Conservation (phyloP, 805 yeast species). For the Metschnikowia borealis region DNA sequence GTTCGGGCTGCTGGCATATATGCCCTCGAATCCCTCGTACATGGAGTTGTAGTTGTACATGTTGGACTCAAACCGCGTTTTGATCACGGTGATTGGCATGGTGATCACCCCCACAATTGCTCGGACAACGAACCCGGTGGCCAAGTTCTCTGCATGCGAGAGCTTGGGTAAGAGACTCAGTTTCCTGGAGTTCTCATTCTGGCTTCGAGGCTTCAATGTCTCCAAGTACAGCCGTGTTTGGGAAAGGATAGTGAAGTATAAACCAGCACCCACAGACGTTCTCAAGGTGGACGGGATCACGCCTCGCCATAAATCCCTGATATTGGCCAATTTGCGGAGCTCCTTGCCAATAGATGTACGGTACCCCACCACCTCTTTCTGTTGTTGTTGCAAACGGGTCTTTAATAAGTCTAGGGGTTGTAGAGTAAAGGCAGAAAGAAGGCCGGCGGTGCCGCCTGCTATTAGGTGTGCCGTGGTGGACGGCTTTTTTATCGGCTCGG, state of each 20-base stretch:
- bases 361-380: conserved; percentile 19
- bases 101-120: conserved; percentile 80
- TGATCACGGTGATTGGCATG: conserved; percentile 92
- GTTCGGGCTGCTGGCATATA: conserved; percentile 32
- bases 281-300: conserved; percentile 86
- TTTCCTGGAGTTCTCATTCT: conserved; percentile 24
- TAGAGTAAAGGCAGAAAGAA: conserved; percentile 70
- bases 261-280: conserved; percentile 86
- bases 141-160: conserved; percentile 61
- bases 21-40: conserved; percentile 53
- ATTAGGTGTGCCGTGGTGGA: conserved; percentile 47
- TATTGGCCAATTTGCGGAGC: conserved; percentile 37
- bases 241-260: conserved; percentile 75
- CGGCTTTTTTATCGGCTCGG: conserved; percentile 6
- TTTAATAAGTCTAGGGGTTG: conserved; percentile 90
- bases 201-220: conserved; percentile 11
- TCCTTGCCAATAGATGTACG: conserved; percentile 36
- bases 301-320: conserved; percentile 80
- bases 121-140: conserved; percentile 75
- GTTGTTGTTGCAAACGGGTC: conserved; percentile 70
- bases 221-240: conserved; percentile 52
- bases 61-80: conserved; percentile 85
- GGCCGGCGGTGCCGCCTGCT: conserved; percentile 84
- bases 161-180: conserved; percentile 60
- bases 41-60: conserved; percentile 66